Evolutionary conservation across 1,284 basidiomycete species (phyloP).

Genomic region (Agroathelia rolfsii): DNA sequence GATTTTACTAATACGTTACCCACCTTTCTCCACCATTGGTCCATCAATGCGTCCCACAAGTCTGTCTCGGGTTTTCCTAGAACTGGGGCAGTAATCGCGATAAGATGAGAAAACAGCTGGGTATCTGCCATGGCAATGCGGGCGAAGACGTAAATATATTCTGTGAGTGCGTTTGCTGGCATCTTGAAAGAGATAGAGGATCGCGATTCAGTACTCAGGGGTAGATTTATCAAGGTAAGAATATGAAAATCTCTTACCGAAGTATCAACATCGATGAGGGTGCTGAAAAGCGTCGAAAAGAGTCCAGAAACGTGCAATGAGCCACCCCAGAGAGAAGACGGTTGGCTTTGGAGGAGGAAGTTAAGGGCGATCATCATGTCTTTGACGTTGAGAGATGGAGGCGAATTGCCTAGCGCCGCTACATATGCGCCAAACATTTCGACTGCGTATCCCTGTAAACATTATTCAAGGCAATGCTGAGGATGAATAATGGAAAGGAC

Average conservation of each 20-base stretch:
- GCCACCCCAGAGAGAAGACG: slow-evolving; percentile 56
- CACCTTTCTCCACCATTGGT: slow-evolving; percentile 76
- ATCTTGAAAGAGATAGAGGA: slow-evolving; percentile 28
- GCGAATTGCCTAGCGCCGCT: slow-evolving; percentile 36
- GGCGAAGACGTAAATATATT: slow-evolving; percentile 60
- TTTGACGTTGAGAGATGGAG: slow-evolving; percentile 43
- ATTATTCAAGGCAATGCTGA: slow-evolving; percentile 4
- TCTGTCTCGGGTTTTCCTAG: slow-evolving; percentile 38
- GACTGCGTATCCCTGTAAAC: slow-evolving; percentile 34
- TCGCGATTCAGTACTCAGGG: slow-evolving; percentile 13
- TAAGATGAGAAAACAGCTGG: slow-evolving; percentile 55
- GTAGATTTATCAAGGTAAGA: slow-evolving; percentile 5
- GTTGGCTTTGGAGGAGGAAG: slow-evolving; percentile 51
- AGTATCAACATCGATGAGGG: slow-evolving; percentile 56
- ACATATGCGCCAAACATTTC: slow-evolving; percentile 49
- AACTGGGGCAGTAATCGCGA: slow-evolving; percentile 45
- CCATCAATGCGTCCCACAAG: slow-evolving; percentile 56
- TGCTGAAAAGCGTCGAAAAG: slow-evolving; percentile 48
- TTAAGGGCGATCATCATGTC: slow-evolving; percentile 45
- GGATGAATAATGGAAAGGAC: slow-evolving; percentile 10
- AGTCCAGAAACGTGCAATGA: slow-evolving; percentile 62
- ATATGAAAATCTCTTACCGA: slow-evolving; percentile 27
- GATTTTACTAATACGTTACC: slow-evolving; percentile 11
- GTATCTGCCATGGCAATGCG: slow-evolving; percentile 56
- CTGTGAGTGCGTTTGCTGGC: slow-evolving; percentile 44